Base-by-base conservation (phyloP, 345 rosid species). In the Triadica sebifera region DNA sequence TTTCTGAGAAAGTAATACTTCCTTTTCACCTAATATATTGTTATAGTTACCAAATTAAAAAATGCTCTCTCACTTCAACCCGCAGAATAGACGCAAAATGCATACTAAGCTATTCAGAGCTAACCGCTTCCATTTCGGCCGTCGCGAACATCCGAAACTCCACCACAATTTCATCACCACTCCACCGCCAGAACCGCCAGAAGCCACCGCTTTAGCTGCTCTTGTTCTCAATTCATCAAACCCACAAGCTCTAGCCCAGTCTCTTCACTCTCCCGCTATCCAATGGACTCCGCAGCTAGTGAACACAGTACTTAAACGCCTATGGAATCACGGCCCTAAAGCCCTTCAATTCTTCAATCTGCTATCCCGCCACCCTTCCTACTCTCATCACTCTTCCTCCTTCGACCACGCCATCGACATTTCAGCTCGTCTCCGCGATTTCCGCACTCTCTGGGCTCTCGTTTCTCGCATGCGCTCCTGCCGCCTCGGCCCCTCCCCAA, bases 271-370 rank as follows among this genome's bases (percentile, higher is more conserved):
- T 22, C 65, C 89, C 9, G 22, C 73, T 41, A 79, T 87, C 72
- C 77, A 67, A 0, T 94, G 97, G 95, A 87, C 88, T 1, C 90
- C 93, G 4, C 50, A 83, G 15, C 87, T 91, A 25, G 98, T 92
- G 45, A 83, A 92, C 82, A 56, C 86, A 6, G 73, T 85, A 64
- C 85, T 92, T 67, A 94, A 92, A 37, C 89, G 84, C 45, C 88
- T 89, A 45, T 92, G 98, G 98, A 91, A 92, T 70, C 93, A 92
- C 77, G 95, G 91, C 68, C 92, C 87, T 3, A 92, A 85, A 79
- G 97, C 97, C 57, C 88, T 92, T 49, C 86, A 86, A 19, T 90
- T 92, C 88, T 94, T 92, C 87, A 81, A 74, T 55, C 69, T 85
- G 75, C 86, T 94, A 72, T 50, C 67, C 5, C 72, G 22, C 75